phyloP scores from a whole-genome alignment of 306 rosid species.

The Medicago lupulina region DNA sequence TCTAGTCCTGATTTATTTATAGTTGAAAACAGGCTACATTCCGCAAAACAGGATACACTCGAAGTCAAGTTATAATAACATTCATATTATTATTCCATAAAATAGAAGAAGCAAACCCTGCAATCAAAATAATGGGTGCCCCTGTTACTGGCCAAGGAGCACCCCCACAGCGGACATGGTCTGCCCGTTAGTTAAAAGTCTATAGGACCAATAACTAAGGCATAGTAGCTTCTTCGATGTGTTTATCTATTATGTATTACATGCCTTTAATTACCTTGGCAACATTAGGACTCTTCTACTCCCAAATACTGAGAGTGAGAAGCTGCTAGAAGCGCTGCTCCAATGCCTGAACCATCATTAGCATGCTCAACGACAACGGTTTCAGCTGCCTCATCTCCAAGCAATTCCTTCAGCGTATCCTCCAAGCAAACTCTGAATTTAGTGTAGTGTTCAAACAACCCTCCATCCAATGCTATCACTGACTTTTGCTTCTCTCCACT shows the following conservation, averaged over 20 bases:
- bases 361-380: conserved; percentile 70
- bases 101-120: conserved; percentile 42
- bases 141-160: conserved; percentile 34
- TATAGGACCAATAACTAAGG: conserved; percentile 49
- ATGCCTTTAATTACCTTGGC: conserved; percentile 42
- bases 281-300: conserved; percentile 61
- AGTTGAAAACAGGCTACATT: conserved; percentile 40
- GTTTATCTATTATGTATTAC: conserved; percentile 44
- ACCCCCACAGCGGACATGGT: conserved; percentile 39
- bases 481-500: conserved; percentile 81
- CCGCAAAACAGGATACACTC: conserved; percentile 46
- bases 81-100: conserved; percentile 62
- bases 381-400: conserved; percentile 76
- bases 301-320: conserved; percentile 89
- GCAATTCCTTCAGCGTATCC: conserved; percentile 74
- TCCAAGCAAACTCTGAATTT: conserved; percentile 77
- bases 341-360: conserved; percentile 94
- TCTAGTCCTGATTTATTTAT: conserved; percentile 44
- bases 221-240: conserved; percentile 42
- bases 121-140: conserved; percentile 46
- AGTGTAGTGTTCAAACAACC: conserved; percentile 81
- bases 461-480: conserved; percentile 89
- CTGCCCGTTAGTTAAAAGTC: conserved; percentile 37
- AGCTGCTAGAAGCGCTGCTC: conserved; percentile 94
- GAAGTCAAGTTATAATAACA: conserved; percentile 52